Evolutionary conservation across 495 filamentous ascomycete genomes (phyloP).

Genomic region (Aspergillus olivimuriae): DNA sequence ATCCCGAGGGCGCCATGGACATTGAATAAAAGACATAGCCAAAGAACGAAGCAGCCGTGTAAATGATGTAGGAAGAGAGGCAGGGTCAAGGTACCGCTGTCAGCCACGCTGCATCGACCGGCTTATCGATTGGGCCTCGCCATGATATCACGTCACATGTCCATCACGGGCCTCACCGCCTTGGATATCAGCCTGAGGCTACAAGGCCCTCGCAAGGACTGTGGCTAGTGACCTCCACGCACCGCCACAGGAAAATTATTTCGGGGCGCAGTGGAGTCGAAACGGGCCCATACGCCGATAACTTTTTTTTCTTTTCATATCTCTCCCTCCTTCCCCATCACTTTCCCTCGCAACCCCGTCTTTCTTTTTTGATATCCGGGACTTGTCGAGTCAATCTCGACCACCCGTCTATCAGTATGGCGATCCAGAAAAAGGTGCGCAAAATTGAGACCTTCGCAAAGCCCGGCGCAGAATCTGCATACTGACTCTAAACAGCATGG

Average conservation of each 20-base stretch:
- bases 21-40: conserved; percentile 27
- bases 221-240: conserved; percentile 1
- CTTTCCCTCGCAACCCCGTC: not conserved
- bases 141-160: conserved; percentile 37
- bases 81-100: not conserved
- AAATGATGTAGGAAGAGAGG: not conserved
- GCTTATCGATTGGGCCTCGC: conserved; percentile 3
- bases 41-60: not conserved
- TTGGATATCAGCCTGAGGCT: conserved; percentile 27
- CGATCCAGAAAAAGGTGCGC: conserved; percentile 87
- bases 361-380: conserved; percentile 15
- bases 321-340: conserved; percentile 1
- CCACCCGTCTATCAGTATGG: conserved; percentile 53
- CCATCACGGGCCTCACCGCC: conserved; percentile 10
- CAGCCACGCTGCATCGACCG: not conserved
- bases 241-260: conserved; percentile 14
- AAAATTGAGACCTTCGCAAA: not conserved
- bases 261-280: conserved; percentile 11
- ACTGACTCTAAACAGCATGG: conserved; percentile 56
- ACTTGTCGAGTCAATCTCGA: conserved; percentile 19
- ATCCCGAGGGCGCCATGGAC: conserved; percentile 46
- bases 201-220: too few species aligned
- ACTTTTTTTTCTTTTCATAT: conserved; percentile 17
- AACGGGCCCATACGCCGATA: conserved; percentile 8
- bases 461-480: not conserved